These are phyloP conservation scores for Fusarium sp. DNA, from an alignment of 2,329 filamentous ascomycete species.

Conservation along the genomic window DNA sequence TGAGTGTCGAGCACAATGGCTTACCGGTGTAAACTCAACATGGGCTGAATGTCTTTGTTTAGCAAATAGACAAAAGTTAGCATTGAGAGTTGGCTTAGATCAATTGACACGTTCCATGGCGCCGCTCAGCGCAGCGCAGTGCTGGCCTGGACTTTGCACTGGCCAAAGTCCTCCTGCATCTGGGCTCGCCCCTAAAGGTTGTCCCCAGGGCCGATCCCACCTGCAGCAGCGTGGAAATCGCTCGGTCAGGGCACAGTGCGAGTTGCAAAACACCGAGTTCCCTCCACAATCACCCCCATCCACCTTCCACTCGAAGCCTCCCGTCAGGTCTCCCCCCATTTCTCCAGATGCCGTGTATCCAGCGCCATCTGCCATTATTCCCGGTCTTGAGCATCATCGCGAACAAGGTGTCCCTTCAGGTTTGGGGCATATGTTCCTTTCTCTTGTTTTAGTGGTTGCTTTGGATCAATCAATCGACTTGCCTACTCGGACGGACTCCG, in stretches of 20 bases:
- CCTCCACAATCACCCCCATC: background rate
- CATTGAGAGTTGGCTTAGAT: background rate
- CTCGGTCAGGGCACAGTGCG: constrained; percentile 23
- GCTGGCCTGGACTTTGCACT: background rate
- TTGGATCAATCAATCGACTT: background rate
- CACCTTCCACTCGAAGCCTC: constrained; percentile 5
- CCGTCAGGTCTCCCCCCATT: background rate
- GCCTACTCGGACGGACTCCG: background rate
- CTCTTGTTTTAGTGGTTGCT: background rate
- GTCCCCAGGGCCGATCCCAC: constrained; percentile 23
- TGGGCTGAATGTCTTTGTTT: background rate
- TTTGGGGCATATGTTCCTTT: background rate
- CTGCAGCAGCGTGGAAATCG: constrained; percentile 21
- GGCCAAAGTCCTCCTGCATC: background rate
- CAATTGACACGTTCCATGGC: background rate
- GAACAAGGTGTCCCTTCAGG: background rate
- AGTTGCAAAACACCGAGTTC: constrained; percentile 1
- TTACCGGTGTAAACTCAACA: background rate
- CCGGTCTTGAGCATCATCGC: constrained; percentile 4
- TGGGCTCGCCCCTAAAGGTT: constrained; percentile 3
- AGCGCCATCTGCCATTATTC: constrained; percentile 7
- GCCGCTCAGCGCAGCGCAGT: background rate
- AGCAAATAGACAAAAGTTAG: background rate
- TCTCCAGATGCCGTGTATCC: constrained; percentile 9
- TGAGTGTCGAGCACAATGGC: background rate